These are phyloP conservation scores for Rubia tinctorum DNA, from an alignment of 305 asterid genomes.

Conservation along the genomic window DNA sequence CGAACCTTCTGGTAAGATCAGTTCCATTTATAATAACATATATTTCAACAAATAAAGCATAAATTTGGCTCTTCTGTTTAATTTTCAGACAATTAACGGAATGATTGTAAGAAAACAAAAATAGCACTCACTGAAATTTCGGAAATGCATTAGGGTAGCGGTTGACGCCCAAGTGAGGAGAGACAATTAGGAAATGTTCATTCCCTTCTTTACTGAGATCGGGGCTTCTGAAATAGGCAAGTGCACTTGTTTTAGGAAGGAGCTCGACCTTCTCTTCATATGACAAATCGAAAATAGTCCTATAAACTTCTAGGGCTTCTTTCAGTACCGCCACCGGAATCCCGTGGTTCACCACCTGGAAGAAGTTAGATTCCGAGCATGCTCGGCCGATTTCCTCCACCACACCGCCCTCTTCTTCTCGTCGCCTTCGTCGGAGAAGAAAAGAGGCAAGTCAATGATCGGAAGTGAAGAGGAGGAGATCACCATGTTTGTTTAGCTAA, in stretches of 20 bases:
- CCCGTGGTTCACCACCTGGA: constrained; percentile 54
- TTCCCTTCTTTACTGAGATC: constrained; percentile 37
- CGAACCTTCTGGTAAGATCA: too few species aligned
- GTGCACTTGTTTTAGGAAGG: constrained; percentile 17
- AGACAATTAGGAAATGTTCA: constrained; percentile 49
- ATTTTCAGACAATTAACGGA: too few species aligned
- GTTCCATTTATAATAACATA: too few species aligned
- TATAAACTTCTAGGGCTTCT: constrained; percentile 32
- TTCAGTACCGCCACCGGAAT: constrained; percentile 36
- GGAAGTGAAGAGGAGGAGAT: constrained; percentile 25
- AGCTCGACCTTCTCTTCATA: constrained; percentile 34
- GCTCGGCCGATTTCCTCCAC: constrained; percentile 35
- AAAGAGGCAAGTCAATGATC: constrained; percentile 49
- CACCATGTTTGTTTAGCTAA: background rate
- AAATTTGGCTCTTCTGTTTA: too few species aligned
- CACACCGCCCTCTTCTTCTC: constrained; percentile 21
- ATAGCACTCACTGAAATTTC: constrained; percentile 26
- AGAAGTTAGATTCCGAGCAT: constrained; percentile 52
- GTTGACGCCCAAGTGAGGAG: constrained; percentile 43
- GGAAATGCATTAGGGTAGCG: constrained; percentile 39
- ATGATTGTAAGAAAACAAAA: too few species aligned
- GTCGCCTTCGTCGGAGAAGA: constrained; percentile 30
- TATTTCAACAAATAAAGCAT: too few species aligned
- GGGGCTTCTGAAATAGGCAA: constrained; percentile 43
- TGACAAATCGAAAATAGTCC: constrained; percentile 34